phyloP scores from a whole-genome alignment of 257 asterid genomes.

The Solanum chaucha region DNA sequence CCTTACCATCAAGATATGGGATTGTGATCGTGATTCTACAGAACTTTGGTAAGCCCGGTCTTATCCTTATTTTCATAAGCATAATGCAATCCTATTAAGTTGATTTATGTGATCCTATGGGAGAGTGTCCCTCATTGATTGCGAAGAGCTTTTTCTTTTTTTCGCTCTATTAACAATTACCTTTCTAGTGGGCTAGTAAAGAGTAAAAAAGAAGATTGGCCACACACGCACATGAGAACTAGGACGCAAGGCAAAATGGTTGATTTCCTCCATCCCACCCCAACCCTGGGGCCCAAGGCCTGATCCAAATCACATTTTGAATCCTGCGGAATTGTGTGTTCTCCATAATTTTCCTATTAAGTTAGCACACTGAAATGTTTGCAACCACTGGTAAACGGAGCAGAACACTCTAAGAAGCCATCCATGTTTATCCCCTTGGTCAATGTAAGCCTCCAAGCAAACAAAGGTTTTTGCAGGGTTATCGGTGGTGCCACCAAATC shows the following conservation, averaged over 20 bases:
- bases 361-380: background rate
- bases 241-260: background rate
- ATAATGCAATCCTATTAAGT: background rate
- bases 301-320: background rate
- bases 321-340: background rate
- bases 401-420: background rate
- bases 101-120: background rate
- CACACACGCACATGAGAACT: background rate
- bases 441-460: background rate
- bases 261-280: background rate
- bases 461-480: background rate
- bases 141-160: background rate
- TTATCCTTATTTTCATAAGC: background rate
- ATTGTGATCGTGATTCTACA: constrained; percentile 12
- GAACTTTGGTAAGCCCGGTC: constrained; percentile 46
- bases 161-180: background rate
- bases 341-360: background rate
- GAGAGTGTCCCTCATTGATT: background rate
- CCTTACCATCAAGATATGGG: constrained; percentile 82
- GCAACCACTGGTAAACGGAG: background rate
- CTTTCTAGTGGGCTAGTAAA: background rate
- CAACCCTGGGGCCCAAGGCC: background rate
- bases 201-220: background rate
- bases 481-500: background rate
- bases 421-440: background rate